Evolutionary conservation across 163 green algal species (phyloP), one percentile per base, ranked within the genome.

Genomic region (Volvox carteri): DNA sequence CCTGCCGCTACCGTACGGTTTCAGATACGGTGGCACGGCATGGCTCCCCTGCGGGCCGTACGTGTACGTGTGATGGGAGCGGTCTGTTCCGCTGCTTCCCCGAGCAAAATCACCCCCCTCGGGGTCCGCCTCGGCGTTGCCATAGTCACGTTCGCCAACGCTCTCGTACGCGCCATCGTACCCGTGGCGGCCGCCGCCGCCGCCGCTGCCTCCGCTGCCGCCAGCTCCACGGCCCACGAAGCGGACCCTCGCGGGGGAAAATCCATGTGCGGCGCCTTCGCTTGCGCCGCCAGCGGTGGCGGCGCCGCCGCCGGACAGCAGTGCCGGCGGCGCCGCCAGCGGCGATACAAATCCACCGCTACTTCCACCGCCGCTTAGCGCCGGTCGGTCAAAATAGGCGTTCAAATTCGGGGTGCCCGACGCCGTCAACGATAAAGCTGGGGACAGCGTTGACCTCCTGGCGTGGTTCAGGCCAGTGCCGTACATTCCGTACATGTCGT

Each of bases 41-140:
- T 46, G 73, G 1, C 41, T n/a, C 75, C 30, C 30, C 21, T 30
- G 8, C 21, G 35, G 35, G 2, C 46, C 42, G 39, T 77, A 77
- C 41, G 78, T 65, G 41, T 78, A 86, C 41, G 78, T 86, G 33
- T 77, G 41, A 42, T 78, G 78, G 6, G 41, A 42, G 12, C 78
- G 14, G n/a, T 65, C 46, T 1, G 65, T 75, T 48, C 65, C 77
- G 12, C 77, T 54, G 25, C 52, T 73, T 54, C 35, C 77, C 8
- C 70, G 70, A 9, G 39, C 70, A 30, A 74, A 28, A n/a, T n/a
- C n/a, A n/a, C n/a, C n/a, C n/a, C n/a, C n/a, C n/a, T n/a, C n/a
- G n/a, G n/a, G n/a, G n/a, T 21, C 19, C 70, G 62, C 44, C 39
- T 81, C 39, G 4, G 28, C 23, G 7, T 23, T 33, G 8, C 21